These are phyloP conservation scores for Camelina laxa DNA, from an alignment of 345 rosid species.

Conservation along the genomic window DNA sequence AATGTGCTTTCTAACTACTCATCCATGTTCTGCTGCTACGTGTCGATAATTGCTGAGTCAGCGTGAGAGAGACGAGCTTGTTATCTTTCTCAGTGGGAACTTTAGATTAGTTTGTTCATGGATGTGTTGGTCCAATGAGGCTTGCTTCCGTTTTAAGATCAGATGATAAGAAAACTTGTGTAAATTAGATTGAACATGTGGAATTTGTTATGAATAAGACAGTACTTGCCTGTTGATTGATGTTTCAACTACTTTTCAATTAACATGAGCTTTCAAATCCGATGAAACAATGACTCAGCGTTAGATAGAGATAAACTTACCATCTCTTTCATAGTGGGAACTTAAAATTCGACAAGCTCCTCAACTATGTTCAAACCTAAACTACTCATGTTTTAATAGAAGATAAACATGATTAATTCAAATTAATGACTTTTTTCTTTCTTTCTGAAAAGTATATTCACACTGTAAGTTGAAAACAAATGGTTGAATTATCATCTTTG, in stretches of 20 bases:
- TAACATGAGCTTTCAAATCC: neutral
- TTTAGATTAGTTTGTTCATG: neutral
- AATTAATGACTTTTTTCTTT: neutral
- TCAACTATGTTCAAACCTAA: neutral
- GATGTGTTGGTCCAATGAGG: slow-evolving; percentile 14
- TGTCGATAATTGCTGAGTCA: neutral
- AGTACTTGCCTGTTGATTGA: slow-evolving; percentile 28
- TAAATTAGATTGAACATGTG: slow-evolving; percentile 6
- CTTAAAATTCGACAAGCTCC: neutral
- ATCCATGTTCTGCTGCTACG: slow-evolving; percentile 14
- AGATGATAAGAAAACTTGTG: slow-evolving; percentile 8
- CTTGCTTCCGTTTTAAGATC: neutral
- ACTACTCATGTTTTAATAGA: neutral
- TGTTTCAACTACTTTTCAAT: slow-evolving; percentile 8
- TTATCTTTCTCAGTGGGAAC: neutral
- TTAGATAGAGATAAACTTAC: neutral
- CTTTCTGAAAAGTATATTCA: neutral
- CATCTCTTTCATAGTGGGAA: neutral
- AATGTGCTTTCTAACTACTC: neutral
- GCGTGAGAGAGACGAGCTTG: neutral
- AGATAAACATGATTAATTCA: neutral
- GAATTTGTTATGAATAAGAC: neutral
- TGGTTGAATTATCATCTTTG: slow-evolving; percentile 29
- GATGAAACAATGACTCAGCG: neutral
- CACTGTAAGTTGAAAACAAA: slow-evolving; percentile 16